A percentile compares a stretch with the other conserved stretches of the same genome.
phyloP scores from a whole-genome alignment of 306 rosid genomes.

The Oxytropis ochrocephala region DNA sequence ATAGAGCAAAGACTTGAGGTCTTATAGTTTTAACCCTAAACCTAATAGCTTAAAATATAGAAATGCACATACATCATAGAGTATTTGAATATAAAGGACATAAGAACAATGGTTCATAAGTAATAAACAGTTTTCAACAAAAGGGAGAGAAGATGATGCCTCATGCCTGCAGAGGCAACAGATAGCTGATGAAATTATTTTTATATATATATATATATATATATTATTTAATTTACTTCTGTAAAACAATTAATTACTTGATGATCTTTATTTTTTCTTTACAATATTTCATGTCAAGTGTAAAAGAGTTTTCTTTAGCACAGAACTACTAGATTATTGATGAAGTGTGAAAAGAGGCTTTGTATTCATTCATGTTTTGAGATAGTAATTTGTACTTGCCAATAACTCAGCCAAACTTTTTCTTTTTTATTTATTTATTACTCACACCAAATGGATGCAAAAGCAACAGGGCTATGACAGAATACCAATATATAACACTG shows the following conservation, averaged over 20 bases:
- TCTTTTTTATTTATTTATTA: background rate
- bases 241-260: background rate
- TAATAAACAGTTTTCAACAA: no score
- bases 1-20: no score
- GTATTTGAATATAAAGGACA: no score
- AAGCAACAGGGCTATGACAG: constrained; percentile 22
- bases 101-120: no score
- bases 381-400: background rate
- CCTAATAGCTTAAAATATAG: no score
- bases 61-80: no score
- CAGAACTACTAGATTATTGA: background rate
- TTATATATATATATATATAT: no score
- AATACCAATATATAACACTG: background rate
- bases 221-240: background rate
- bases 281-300: background rate
- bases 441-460: constrained; percentile 11
- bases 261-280: background rate
- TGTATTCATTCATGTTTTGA: background rate
- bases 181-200: no score
- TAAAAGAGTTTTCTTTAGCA: background rate
- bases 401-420: background rate
- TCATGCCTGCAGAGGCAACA: no score
- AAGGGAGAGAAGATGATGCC: no score
- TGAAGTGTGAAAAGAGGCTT: background rate
- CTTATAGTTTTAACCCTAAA: no score